Evolutionary conservation across 768 basidiomycete species (phyloP).

Genomic region (Pulveroboletus ravenelii): DNA sequence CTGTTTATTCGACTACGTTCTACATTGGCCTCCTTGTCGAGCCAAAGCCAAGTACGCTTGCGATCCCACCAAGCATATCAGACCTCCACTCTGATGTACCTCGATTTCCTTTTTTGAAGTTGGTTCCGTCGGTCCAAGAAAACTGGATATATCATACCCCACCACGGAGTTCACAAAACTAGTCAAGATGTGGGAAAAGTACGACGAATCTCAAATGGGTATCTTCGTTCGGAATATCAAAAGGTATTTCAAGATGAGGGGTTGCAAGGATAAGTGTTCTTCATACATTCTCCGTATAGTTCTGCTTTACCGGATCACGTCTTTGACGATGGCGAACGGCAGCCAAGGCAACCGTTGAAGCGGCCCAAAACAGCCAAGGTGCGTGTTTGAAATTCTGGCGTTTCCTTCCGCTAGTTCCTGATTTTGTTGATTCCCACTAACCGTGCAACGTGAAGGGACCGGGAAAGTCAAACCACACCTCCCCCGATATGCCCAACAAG

Average conservation of each 20-base stretch:
- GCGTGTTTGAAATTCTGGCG: constrained; percentile 26
- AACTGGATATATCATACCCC: constrained; percentile 94
- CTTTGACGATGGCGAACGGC: constrained; percentile 77
- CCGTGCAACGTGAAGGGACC: constrained; percentile 45
- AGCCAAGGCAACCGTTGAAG: constrained; percentile 64
- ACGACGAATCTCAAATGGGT: constrained; percentile 88
- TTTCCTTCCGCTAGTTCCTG: constrained; percentile 9
- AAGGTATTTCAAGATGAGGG: constrained; percentile 46
- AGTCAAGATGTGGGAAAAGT: constrained; percentile 95
- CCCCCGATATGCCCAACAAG: constrained; percentile 74
- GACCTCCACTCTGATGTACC: constrained; percentile 15
- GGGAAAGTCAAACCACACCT: constrained; percentile 56
- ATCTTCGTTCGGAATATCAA: constrained; percentile 91
- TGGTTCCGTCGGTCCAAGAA: constrained; percentile 70
- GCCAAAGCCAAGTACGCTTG: constrained; percentile 76
- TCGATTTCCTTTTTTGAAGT: constrained; percentile 41
- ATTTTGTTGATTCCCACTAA: constrained; percentile 21
- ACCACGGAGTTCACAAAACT: constrained; percentile 92
- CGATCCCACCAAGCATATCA: constrained; percentile 10
- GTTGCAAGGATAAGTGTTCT: constrained; percentile 10
- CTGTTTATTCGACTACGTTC: constrained; percentile 95
- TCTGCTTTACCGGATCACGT: constrained; percentile 76
- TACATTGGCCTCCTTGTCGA: constrained; percentile 94
- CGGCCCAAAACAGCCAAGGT: constrained; percentile 64
- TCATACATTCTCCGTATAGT: constrained; percentile 37